Evolutionary conservation across 768 basidiomycete species (phyloP).

Genomic region (Amanita fuliginea): DNA sequence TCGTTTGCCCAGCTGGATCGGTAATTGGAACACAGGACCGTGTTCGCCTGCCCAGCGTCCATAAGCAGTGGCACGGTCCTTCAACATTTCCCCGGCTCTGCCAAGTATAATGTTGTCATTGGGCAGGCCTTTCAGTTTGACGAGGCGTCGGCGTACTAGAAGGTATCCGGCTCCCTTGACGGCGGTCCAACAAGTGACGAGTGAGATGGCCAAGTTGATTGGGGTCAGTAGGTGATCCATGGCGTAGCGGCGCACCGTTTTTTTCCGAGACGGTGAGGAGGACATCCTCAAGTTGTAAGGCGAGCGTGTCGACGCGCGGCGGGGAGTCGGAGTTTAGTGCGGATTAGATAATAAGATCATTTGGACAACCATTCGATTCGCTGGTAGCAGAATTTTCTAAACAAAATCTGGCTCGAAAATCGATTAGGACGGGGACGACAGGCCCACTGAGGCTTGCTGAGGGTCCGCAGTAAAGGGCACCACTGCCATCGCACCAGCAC

Average conservation of each 20-base stretch:
- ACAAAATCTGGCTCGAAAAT: not conserved
- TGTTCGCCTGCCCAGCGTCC: conserved; percentile 38
- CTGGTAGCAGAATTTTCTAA: too few species aligned
- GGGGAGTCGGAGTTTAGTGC: too few species aligned
- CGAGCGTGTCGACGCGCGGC: too few species aligned
- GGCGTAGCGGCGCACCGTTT: too few species aligned
- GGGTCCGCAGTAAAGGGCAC: too few species aligned
- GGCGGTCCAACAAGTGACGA: not conserved
- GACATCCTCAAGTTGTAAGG: too few species aligned
- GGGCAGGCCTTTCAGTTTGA: conserved; percentile 30
- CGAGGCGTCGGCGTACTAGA: conserved; percentile 10
- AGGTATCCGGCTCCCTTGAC: not conserved
- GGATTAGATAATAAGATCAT: too few species aligned
- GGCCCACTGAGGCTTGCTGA: too few species aligned
- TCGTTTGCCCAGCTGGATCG: conserved; percentile 22
- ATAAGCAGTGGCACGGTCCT: conserved; percentile 21
- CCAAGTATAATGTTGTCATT: conserved; percentile 33
- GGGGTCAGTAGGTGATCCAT: not conserved
- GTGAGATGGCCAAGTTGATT: not conserved
- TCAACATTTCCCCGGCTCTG: conserved; percentile 16
- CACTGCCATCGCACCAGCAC: too few species aligned
- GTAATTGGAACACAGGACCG: conserved; percentile 33
- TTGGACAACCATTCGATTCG: too few species aligned
- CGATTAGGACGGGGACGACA: too few species aligned
- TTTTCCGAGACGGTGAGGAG: too few species aligned